phyloP scores from a whole-genome alignment of 176 grass and related monocot species.

The Musa beccarii region DNA sequence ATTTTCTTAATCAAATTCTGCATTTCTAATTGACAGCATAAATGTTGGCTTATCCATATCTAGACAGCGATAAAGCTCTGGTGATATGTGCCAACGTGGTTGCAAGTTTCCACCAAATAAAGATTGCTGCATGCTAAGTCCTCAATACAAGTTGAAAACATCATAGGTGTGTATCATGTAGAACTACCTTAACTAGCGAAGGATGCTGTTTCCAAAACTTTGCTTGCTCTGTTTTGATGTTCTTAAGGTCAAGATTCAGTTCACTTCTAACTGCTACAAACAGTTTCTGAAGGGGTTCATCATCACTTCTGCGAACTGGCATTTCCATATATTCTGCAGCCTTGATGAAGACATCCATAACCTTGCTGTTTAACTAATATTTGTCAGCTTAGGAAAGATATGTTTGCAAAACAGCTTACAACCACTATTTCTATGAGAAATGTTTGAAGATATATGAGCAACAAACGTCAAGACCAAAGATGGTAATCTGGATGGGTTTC shows the following conservation, averaged over 20 bases:
- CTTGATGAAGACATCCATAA: constrained; percentile 99
- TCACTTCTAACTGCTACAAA: constrained; percentile 94
- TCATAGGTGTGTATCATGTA: neutral
- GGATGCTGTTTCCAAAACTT: constrained; percentile 99
- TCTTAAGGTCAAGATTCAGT: constrained; percentile 96
- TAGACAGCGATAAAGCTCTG: neutral
- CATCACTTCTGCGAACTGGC: constrained; percentile 87
- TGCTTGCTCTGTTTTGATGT: constrained; percentile 88
- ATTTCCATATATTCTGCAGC: constrained; percentile 98
- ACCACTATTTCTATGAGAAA: neutral
- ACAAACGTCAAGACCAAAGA: neutral
- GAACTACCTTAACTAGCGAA: constrained; percentile 70
- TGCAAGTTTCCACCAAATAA: neutral
- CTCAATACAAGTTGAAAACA: neutral
- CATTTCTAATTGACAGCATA: neutral
- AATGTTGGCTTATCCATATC: neutral
- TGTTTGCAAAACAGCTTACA: neutral
- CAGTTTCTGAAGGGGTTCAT: constrained; percentile 91
- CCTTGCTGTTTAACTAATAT: constrained; percentile 62
- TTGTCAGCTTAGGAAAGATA: constrained; percentile 14
- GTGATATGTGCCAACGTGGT: neutral
- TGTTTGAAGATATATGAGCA: neutral
- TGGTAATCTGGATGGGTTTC: neutral
- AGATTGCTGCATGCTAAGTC: neutral
- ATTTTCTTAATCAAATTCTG: neutral